Base-by-base conservation (phyloP, 176 grass and related monocot genomes). In the Eragrostis nindensis region DNA sequence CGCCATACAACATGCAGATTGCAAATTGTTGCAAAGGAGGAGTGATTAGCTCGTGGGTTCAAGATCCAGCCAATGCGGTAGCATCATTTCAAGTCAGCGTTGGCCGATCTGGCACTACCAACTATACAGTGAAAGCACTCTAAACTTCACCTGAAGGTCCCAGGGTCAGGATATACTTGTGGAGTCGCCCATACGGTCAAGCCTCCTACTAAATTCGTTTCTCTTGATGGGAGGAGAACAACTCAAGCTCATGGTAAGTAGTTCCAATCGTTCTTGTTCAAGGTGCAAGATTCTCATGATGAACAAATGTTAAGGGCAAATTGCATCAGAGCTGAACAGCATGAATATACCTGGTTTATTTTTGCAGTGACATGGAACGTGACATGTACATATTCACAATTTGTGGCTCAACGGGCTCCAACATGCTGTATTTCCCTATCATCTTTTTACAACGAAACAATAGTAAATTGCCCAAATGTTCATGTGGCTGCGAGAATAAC, bases 331-430 rank as follows among this genome's bases (percentile, higher is more conserved):
- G 42, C 65, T 76, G 21, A 53, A 62, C 19, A 27, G 2, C n/a
- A n/a, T 45, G 12, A 74, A 38, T 16, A 9, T 22, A n/a, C n/a
- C 0, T 71, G 41, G 79, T 89, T 44, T 54, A 66, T 19, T 84
- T 63, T 82, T 62, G 76, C 84, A 95, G 93, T 90, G 82, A 92
- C 93, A 24, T 95, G 93, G 93, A 86, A 92, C 72, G 86, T 95
- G 76, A 81, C 79, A 27, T 95, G 90, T 26, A 95, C 87, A 6
- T 95, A 95, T 70, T 90, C 93, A 3, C 90, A 95, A 76, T 92
- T 95, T 81, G 74, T 92, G 47, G 87, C 87, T 71, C 90, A 90
- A 71, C 89, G 74, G 46, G 84, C 90, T 73, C 90, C 85, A 29
- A 84, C 90, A 48, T 96, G 93, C 71, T 96, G 90, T 61, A 85